Evolutionary conservation across 140 eudicot genomes (phyloP), one percentile per base, ranked within the genome.

Genomic region (Oenanthe javanica): DNA sequence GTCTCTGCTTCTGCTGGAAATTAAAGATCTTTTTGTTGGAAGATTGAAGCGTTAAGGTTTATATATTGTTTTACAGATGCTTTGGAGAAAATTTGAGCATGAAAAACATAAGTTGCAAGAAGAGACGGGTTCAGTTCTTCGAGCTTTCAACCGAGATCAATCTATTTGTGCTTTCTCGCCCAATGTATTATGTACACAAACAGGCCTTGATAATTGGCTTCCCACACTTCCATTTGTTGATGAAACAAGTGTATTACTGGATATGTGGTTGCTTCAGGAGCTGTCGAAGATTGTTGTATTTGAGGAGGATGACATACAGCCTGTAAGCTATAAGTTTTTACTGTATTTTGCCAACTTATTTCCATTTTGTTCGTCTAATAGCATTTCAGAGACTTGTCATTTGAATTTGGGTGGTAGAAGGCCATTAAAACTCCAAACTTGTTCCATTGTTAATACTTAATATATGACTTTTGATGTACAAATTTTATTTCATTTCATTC

Each of bases 141-240:
- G 46, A 80, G 87, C 86, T 75, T 49, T 46, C 11, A 71, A 78
- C 3, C 79, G 85, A 31, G 83, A 78, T 70, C 36, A 38, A 59
- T 83, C 91, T 71, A 72, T 82, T 57, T 96, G 99, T 72, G 70
- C 70, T 78, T 80, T 93, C 82, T 78, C 86, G 72, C 88, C 87
- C 42, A 89, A 81, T 80, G 72, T 84, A 38, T 64, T 91, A 59
- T 89, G 90, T 54, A 72, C 57, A 72, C 77, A 84, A 50, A 80
- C 92, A 79, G 92, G 89, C n/a, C 84, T 86, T n/a, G 84, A 87
- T 42, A 75, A 89, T 85, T 93, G 96, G 98, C 77, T 88, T 66
- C 90, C 89, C 36, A 86, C 90, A 36, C 71, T 83, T 72, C 96
- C 96, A 46, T 59, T 96, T 59, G 85, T 77, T 51, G 93, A 96